Evolutionary conservation across 352 stramenopile genomes (phyloP).

Genomic region (Phytophthora europaea): DNA sequence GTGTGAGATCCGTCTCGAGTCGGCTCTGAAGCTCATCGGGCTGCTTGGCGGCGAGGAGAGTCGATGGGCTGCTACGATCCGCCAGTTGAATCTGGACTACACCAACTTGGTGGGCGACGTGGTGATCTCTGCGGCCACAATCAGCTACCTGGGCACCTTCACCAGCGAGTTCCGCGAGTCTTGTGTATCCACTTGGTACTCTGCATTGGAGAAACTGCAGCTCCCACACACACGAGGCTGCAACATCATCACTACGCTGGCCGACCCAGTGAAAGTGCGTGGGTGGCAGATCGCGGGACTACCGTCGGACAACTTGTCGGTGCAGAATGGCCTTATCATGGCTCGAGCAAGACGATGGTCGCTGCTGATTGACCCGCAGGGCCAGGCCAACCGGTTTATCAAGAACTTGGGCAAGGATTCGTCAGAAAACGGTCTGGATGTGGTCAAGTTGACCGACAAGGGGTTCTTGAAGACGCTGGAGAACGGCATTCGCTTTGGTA

Average conservation of each 20-base stretch:
- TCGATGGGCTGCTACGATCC: slow-evolving; percentile 89
- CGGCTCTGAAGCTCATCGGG: slow-evolving; percentile 92
- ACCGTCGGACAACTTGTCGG: slow-evolving; percentile 90
- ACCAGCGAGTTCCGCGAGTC: slow-evolving; percentile 93
- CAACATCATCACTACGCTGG: slow-evolving; percentile 91
- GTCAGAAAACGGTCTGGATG: slow-evolving; percentile 87
- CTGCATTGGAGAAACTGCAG: slow-evolving; percentile 66
- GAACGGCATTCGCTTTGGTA: slow-evolving; percentile 94
- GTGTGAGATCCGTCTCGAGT: slow-evolving; percentile 91
- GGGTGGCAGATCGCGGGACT: slow-evolving; percentile 94
- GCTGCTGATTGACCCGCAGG: slow-evolving; percentile 93
- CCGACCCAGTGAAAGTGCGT: slow-evolving; percentile 92
- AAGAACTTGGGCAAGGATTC: slow-evolving; percentile 93
- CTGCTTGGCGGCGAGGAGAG: slow-evolving; percentile 92
- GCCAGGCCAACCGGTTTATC: slow-evolving; percentile 94
- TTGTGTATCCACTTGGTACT: slow-evolving; percentile 89
- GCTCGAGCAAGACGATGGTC: slow-evolving; percentile 90
- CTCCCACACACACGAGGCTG: slow-evolving; percentile 89
- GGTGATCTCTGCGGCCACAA: slow-evolving; percentile 92
- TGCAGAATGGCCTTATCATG: slow-evolving; percentile 96
- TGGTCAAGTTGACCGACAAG: slow-evolving; percentile 88
- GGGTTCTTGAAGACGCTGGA: slow-evolving; percentile 88
- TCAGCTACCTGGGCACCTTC: slow-evolving; percentile 95
- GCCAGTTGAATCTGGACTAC: slow-evolving; percentile 81
- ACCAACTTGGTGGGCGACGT: slow-evolving; percentile 94